Evolutionary conservation across 345 rosid genomes (phyloP), one percentile per base, ranked within the genome.

Genomic region (Heritiera fomes): DNA sequence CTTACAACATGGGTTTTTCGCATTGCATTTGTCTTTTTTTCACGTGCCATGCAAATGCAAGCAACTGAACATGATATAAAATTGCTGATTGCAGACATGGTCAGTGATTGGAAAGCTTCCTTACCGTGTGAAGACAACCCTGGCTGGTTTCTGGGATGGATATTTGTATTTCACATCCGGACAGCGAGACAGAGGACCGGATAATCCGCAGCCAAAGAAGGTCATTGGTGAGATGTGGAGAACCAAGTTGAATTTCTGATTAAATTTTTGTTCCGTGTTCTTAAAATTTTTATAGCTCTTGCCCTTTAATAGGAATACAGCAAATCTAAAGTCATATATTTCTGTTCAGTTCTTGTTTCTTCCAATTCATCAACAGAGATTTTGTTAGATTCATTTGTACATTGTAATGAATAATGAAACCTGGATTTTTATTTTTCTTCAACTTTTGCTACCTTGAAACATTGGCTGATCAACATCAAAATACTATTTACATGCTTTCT

Each of bases 151-250:
- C 75, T 91, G 94, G 94, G 89, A 91, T 50, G 98, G 97, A 75
- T 90, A 91, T 87, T 81, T 91, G 86, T 93, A 90, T 75, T 91
- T 91, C 50, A 93, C 97, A 14, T 95, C 98, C 0, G 98, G 97
- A 60, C 97, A 93, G 78, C 86, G 94, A 3, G 98, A 91, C 79
- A 88, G 93, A 84, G 97, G 95, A 78, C 92, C 91, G 0, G 91
- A 85, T 32, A 90, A 93, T 89, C 98, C 98, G 14, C 94, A 86
- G 64, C 98, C 98, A 0, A 87, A 78, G 46, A 88, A 88, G 81
- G 97, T 95, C 50, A 79, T 91, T 9, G 95, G 90, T 78, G 94
- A 91, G 66, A 83, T 88, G 90, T 93, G 97, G 95, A 90, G 98
- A 83, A 87, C 98, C 75, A 93, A 88, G 79, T 78, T 93, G 86